Evolutionary conservation across 345 rosid genomes (phyloP).

Genomic region (Tarenaya hassleriana): DNA sequence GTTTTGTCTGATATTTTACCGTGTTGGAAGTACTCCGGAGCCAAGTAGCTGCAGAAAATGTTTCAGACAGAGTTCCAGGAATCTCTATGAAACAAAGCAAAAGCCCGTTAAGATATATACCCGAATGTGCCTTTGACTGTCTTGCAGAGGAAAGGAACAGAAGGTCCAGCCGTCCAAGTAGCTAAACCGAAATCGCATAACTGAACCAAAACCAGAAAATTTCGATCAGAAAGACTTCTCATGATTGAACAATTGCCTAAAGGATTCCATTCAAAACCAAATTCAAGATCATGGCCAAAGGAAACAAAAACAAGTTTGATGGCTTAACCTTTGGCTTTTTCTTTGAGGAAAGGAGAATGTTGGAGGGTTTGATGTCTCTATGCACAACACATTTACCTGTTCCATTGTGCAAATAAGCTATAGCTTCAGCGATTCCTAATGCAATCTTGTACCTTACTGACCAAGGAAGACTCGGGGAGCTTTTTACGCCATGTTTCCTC

Average conservation of each 20-base stretch:
- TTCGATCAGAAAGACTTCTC: background rate
- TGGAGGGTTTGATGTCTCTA: slow-evolving; percentile 93
- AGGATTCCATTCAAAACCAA: too few species aligned
- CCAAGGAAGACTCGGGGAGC: slow-evolving; percentile 48
- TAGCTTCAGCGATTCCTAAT: slow-evolving; percentile 71
- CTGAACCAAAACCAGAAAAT: slow-evolving; percentile 28
- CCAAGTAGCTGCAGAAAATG: slow-evolving; percentile 55
- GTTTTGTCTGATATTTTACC: slow-evolving; percentile 93
- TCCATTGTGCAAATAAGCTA: slow-evolving; percentile 73
- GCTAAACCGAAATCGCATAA: slow-evolving; percentile 94
- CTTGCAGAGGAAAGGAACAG: slow-evolving; percentile 84
- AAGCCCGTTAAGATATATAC: slow-evolving; percentile 41
- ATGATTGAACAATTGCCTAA: background rate
- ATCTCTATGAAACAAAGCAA: background rate
- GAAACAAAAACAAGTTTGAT: background rate
- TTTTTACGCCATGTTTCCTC: slow-evolving; percentile 51
- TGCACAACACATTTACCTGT: slow-evolving; percentile 88
- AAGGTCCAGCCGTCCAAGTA: slow-evolving; percentile 92
- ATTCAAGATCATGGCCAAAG: too few species aligned
- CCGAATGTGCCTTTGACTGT: slow-evolving; percentile 98
- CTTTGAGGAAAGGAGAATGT: slow-evolving; percentile 86
- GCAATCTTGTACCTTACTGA: slow-evolving; percentile 76
- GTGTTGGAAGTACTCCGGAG: slow-evolving; percentile 97
- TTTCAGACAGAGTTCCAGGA: slow-evolving; percentile 3
- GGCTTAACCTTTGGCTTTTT: slow-evolving; percentile 60